Percentiles rank a stretch among this genome's conserved stretches.
These are phyloP conservation scores for Clarireedia monteithiana DNA, from an alignment of 2,329 filamentous ascomycete species.

Conservation along the genomic window DNA sequence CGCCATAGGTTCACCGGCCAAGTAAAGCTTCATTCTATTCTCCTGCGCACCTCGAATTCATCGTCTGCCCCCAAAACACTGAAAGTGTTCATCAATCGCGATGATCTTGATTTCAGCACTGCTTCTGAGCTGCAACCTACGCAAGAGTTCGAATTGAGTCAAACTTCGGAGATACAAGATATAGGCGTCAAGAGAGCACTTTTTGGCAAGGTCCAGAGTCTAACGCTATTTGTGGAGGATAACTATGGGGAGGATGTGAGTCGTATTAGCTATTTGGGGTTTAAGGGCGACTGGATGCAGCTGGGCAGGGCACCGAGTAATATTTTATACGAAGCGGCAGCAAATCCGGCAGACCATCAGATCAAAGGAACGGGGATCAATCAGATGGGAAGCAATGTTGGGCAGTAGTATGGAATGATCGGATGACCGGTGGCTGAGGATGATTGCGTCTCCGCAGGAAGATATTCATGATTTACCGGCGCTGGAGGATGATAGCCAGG, in stretches of 20 bases:
- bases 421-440: neutral
- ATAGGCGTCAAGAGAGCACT: conserved; percentile 78
- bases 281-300: conserved; percentile 90
- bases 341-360: conserved; percentile 83
- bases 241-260: conserved; percentile 80
- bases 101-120: conserved; percentile 75
- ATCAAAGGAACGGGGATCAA: conserved; percentile 49
- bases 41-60: conserved; percentile 71
- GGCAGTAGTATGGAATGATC: conserved; percentile 26
- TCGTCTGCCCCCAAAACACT: conserved; percentile 70
- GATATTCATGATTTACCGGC: too few species aligned
- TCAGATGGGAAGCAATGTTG: conserved; percentile 48
- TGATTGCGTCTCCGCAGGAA: neutral
- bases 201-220: conserved; percentile 76
- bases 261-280: conserved; percentile 74
- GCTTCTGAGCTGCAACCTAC: conserved; percentile 63
- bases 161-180: conserved; percentile 77
- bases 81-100: conserved; percentile 80
- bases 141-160: conserved; percentile 70
- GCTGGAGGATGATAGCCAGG: neutral
- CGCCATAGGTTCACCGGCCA: conserved; percentile 75
- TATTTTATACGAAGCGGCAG: conserved; percentile 88
- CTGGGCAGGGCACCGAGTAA: conserved; percentile 74
- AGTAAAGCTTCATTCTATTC: conserved; percentile 82
- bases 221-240: conserved; percentile 84